Base-by-base conservation (phyloP, 202 grass and related monocot genomes). In the Hordeum pubiflorum region DNA sequence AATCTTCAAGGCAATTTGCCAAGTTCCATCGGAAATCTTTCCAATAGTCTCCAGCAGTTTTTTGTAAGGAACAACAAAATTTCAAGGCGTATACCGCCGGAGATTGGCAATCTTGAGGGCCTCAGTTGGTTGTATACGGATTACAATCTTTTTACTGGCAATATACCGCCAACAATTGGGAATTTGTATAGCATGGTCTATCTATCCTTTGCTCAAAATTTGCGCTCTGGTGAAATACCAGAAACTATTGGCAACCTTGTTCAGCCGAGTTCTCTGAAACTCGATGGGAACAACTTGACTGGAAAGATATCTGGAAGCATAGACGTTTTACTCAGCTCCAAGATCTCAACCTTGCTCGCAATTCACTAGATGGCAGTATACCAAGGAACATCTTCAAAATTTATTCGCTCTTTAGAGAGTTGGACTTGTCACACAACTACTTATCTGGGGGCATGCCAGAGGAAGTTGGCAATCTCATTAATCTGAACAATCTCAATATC, bases 381-480 rank as follows among this genome's bases (percentile, higher is more conserved):
- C 88, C 91, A 15, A 83, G 72, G 0, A 21, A 18, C 0, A 55
- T 91, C 17, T 58, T 87, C 7, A 46, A 65, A 37, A 83, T 91
- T 48, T 48, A 54, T 60, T 71, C 80, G 0, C 60, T 93, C 41
- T 78, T 77, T 27, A 0, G 18, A 70, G 31, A 36, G 7, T 57
- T 91, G 12, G 86, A 88, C 21, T 75, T 93, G 50, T 86, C 88
- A 13, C n/a, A 93, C 62, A 93, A 91, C 58, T 36, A 64, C 8
- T 69, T 93, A 5, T 32, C 57, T 27, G 86, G 80, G 10, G 20
- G 0, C 0, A 33, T 93, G 22, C 75, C 91, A 14, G 39, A 4
- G 1, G 91, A 83, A 74, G 34, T 91, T 5, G 83, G 88, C 1
- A 86, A 24, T 11, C 82, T 88, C 70, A 86, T 83, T n/a, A 70